These are phyloP conservation scores for Thermoascus crustaceus DNA, from an alignment of 2,329 filamentous ascomycete species.

Conservation along the genomic window DNA sequence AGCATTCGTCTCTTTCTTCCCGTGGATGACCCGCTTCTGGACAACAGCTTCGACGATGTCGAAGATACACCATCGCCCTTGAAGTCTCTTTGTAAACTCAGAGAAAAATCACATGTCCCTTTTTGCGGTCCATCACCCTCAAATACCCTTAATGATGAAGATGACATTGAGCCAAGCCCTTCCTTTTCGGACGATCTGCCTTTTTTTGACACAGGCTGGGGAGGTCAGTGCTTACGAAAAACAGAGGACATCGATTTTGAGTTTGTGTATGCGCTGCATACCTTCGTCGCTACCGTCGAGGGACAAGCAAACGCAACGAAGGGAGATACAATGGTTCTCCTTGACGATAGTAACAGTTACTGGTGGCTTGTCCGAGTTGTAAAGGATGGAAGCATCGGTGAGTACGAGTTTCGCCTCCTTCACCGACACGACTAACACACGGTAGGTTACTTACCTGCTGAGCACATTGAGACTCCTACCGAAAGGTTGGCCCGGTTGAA, in stretches of 20 bases:
- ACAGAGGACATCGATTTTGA: constrained; percentile 99
- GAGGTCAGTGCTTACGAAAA: constrained; percentile 76
- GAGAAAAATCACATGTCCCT: too few relatives aligned
- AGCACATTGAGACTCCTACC: constrained; percentile 97
- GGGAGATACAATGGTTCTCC: constrained; percentile 94
- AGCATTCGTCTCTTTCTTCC: too few relatives aligned
- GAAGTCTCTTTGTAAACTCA: too few relatives aligned
- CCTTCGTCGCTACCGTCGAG: constrained; percentile 94
- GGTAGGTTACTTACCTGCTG: constrained; percentile 84
- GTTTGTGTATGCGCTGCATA: constrained; percentile 96
- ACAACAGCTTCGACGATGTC: too few relatives aligned
- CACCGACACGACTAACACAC: constrained; percentile 38
- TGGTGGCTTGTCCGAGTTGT: constrained; percentile 98
- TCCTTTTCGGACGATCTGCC: too few relatives aligned
- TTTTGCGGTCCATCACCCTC: too few relatives aligned
- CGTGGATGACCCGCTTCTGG: too few relatives aligned
- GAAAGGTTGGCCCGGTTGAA: constrained; percentile 89
- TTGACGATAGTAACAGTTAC: constrained; percentile 98
- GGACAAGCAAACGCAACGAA: constrained; percentile 97
- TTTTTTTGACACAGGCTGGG: constrained; percentile 67
- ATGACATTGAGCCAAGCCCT: too few relatives aligned
- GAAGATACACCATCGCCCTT: too few relatives aligned
- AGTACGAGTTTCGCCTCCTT: constrained; percentile 16
- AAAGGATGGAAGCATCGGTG: constrained; percentile 91
- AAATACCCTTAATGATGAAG: too few relatives aligned